Percentiles rank a stretch among this genome's conserved stretches.
These are phyloP conservation scores for Emmonsia crescens DNA, from an alignment of 2,329 filamentous ascomycete genomes.

Conservation along the genomic window DNA sequence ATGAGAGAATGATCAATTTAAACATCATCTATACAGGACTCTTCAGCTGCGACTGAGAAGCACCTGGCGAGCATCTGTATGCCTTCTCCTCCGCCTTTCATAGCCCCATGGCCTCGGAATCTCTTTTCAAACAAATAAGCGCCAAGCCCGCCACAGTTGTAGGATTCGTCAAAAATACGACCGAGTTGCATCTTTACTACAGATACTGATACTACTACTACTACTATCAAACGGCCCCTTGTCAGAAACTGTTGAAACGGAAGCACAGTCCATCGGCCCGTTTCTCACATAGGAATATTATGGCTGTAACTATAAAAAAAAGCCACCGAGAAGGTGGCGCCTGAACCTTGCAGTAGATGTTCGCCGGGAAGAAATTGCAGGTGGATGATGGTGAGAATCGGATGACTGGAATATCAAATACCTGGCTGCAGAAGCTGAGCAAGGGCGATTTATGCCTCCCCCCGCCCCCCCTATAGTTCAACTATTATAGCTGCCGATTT, in stretches of 20 bases:
- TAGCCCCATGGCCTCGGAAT: not conserved
- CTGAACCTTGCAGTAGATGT: not conserved
- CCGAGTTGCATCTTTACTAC: not conserved
- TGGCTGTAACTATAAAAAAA: not conserved
- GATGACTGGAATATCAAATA: not conserved
- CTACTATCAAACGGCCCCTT: not conserved
- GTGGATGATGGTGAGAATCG: not conserved
- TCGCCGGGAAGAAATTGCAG: not conserved
- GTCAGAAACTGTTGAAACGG: not conserved
- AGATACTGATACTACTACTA: not conserved
- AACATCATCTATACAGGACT: not conserved
- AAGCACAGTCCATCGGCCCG: slow-evolving; percentile 1
- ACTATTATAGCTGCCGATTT: not conserved
- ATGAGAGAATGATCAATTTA: not conserved
- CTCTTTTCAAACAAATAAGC: not conserved
- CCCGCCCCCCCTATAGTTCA: not conserved
- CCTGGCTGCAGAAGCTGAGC: not conserved
- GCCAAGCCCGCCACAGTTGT: not conserved
- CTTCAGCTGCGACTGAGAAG: not conserved
- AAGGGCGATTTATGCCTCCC: not conserved
- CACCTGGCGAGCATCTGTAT: not conserved
- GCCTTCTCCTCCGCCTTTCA: not conserved
- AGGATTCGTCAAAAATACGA: not conserved
- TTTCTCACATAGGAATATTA: not conserved
- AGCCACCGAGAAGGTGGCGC: not conserved